These are phyloP conservation scores for Santalum album DNA, from an alignment of 164 flowering plant species.

Conservation along the genomic window DNA sequence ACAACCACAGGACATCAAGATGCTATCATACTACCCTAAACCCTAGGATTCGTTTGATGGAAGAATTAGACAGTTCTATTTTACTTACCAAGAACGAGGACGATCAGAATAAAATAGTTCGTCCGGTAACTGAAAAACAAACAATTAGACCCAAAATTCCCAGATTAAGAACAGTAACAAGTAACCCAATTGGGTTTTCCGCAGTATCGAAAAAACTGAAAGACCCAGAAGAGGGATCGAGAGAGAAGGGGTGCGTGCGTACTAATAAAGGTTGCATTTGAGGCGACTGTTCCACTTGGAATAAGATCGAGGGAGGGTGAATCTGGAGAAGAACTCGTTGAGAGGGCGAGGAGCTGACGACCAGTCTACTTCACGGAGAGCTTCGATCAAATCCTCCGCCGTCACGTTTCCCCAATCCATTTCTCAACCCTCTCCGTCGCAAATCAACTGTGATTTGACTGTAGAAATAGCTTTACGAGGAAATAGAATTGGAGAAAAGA, in stretches of 20 bases:
- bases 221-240: neutral
- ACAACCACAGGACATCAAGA: too few species aligned
- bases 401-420: slow-evolving; percentile 78
- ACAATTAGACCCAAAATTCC: too few species aligned
- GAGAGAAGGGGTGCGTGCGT: slow-evolving; percentile 10
- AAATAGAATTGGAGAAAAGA: too few species aligned
- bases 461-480: too few species aligned
- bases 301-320: slow-evolving; percentile 64
- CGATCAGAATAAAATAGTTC: slow-evolving; percentile 75
- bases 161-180: too few species aligned
- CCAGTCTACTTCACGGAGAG: slow-evolving; percentile 91
- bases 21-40: too few species aligned
- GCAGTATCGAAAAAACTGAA: neutral
- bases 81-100: slow-evolving; percentile 61
- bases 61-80: neutral
- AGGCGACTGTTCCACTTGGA: slow-evolving; percentile 81
- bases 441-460: too few species aligned
- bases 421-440: neutral
- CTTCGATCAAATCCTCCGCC: slow-evolving; percentile 78
- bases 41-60: too few species aligned
- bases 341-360: slow-evolving; percentile 86
- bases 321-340: slow-evolving; percentile 80
- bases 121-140: slow-evolving; percentile 71
- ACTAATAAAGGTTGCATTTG: slow-evolving; percentile 93
- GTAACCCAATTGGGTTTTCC: too few species aligned